Conservation (phyloP, 345 rosid species). For the Eucalyptus leucophloia region DNA sequence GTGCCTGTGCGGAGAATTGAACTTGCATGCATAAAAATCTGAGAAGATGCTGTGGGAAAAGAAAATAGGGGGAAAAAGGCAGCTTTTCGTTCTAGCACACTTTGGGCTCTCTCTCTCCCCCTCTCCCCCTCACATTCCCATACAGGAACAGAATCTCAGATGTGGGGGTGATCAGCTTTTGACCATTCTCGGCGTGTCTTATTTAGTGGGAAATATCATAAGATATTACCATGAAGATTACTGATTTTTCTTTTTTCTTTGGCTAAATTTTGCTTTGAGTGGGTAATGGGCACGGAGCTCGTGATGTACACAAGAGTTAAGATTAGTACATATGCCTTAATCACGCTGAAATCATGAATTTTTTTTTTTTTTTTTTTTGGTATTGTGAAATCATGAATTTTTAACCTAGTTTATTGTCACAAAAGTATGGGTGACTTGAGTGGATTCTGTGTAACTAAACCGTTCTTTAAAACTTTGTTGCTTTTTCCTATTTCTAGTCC, state of each 20-base stretch:
- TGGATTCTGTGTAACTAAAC: background rate
- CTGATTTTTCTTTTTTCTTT: background rate
- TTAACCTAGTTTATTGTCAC: background rate
- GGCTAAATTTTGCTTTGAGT: background rate
- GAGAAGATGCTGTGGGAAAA: constrained; percentile 28
- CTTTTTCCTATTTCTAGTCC: background rate
- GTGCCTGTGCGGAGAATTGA: constrained; percentile 7
- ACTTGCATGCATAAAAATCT: constrained; percentile 7
- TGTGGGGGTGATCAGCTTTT: constrained; percentile 41
- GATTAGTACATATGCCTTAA: background rate
- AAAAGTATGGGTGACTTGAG: background rate
- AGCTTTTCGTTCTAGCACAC: constrained; percentile 16
- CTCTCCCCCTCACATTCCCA: constrained; percentile 12
- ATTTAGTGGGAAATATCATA: background rate
- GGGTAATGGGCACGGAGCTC: background rate
- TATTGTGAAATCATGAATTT: background rate
- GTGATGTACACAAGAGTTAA: background rate
- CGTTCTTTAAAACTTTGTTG: background rate
- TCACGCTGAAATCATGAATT: background rate
- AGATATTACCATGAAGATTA: background rate
- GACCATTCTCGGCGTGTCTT: constrained; percentile 2
- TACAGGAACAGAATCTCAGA: constrained; percentile 48
- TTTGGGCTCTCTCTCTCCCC: background rate
- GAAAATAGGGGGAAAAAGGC: constrained; percentile 7
- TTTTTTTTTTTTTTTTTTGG: too few species aligned